Evolutionary conservation across 345 rosid genomes (phyloP).

Genomic region (Orychophragmus violaceus): DNA sequence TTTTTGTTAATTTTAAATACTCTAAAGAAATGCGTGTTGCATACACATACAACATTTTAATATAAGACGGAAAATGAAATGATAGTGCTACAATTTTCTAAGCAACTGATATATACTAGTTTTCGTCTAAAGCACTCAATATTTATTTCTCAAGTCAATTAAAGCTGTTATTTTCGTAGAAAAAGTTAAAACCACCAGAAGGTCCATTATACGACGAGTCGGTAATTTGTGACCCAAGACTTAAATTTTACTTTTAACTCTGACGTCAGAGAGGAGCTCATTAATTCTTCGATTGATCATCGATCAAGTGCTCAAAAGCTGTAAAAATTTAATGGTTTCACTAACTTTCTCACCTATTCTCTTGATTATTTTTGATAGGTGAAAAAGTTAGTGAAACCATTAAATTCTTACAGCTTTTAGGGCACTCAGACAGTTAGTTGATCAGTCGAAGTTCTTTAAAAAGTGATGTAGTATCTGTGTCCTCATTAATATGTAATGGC

Average conservation of each 20-base stretch:
- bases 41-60: not conserved
- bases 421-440: not conserved
- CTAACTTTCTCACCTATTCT: not conserved
- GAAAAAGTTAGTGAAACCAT: not conserved
- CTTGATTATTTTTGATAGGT: not conserved
- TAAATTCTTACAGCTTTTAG: not conserved
- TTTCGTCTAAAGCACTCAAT: slow-evolving; percentile 13
- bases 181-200: not conserved
- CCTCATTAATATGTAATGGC: no score
- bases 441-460: not conserved
- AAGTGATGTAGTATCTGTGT: no score
- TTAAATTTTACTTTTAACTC: not conserved
- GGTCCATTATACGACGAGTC: not conserved
- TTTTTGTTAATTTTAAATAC: no score
- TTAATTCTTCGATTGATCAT: not conserved
- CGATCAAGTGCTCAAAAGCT: not conserved
- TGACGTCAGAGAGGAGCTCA: not conserved
- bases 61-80: slow-evolving; percentile 2
- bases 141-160: slow-evolving; percentile 22
- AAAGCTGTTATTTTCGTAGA: slow-evolving; percentile 1
- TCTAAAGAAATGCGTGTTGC: slow-evolving; percentile 14
- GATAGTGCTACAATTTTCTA: slow-evolving; percentile 10
- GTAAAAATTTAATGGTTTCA: not conserved
- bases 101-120: not conserved
- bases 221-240: slow-evolving; percentile 7